A percentile compares a stretch with the other conserved stretches of the same genome.
Evolutionary conservation across 2,329 filamentous ascomycete genomes (phyloP).

Genomic region (Xylaria sp.): DNA sequence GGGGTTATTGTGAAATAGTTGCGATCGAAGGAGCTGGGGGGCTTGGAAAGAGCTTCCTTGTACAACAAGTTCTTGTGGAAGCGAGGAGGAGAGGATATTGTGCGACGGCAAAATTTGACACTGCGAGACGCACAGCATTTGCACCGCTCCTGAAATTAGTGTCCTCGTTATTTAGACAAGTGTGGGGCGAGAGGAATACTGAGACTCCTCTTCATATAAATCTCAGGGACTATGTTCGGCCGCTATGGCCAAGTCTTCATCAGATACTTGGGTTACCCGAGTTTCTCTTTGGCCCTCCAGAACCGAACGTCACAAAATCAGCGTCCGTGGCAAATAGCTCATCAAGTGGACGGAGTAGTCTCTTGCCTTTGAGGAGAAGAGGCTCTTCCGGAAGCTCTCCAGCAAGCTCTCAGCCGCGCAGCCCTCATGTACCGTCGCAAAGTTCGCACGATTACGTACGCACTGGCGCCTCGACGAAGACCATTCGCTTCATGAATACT

Average conservation of each 20-base stretch:
- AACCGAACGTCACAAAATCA: slow-evolving; percentile 51
- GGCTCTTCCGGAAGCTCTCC: slow-evolving; percentile 61
- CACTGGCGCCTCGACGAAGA: slow-evolving; percentile 67
- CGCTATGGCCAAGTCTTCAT: slow-evolving; percentile 72
- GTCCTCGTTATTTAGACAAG: slow-evolving; percentile 73
- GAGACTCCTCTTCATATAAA: slow-evolving; percentile 71
- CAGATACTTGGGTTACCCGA: slow-evolving; percentile 72
- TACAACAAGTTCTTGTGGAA: slow-evolving; percentile 70
- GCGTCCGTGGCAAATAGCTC: slow-evolving; percentile 51
- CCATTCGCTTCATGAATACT: slow-evolving; percentile 83
- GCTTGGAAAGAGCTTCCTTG: slow-evolving; percentile 72
- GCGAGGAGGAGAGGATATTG: slow-evolving; percentile 71
- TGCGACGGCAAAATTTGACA: slow-evolving; percentile 73
- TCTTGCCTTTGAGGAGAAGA: slow-evolving; percentile 54
- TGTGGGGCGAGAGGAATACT: slow-evolving; percentile 73
- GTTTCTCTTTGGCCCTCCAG: slow-evolving; percentile 70
- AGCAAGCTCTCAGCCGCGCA: slow-evolving; percentile 48
- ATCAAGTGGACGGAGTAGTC: slow-evolving; percentile 48
- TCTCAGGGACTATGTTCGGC: slow-evolving; percentile 70
- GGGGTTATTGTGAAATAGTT: slow-evolving; percentile 72
- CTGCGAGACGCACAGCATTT: slow-evolving; percentile 68
- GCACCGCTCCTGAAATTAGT: slow-evolving; percentile 72
- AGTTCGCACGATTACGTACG: slow-evolving; percentile 70
- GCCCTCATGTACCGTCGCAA: slow-evolving; percentile 56
- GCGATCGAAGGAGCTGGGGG: slow-evolving; percentile 70